Conservation (phyloP, 2,329 filamentous ascomycete species). For the Nigrospora oryzae region DNA sequence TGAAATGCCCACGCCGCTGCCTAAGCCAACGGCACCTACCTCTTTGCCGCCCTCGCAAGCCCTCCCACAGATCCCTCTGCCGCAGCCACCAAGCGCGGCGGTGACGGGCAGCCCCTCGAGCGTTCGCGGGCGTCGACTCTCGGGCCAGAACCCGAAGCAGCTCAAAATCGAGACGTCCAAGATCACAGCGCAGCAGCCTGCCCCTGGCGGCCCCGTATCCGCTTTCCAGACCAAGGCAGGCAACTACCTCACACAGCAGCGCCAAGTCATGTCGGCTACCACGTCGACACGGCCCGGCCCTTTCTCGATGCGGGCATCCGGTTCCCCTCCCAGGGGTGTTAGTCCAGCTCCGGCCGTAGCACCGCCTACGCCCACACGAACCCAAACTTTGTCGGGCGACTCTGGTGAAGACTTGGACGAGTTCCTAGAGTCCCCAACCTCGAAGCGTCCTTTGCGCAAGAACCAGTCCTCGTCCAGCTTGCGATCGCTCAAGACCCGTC, state of each 20-base stretch:
- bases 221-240: constrained; percentile 16
- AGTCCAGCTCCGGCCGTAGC: constrained; percentile 11
- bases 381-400: constrained; percentile 17
- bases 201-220: no score
- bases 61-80: constrained; percentile 32
- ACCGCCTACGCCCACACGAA: constrained; percentile 19
- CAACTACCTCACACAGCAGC: constrained; percentile 30
- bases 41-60: constrained; percentile 42
- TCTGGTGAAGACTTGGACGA: constrained; percentile 27
- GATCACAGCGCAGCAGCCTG: constrained; percentile 14
- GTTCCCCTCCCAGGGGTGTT: constrained; percentile 19
- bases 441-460: constrained; percentile 47
- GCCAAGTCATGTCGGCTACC: constrained; percentile 29
- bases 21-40: constrained; percentile 16
- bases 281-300: constrained; percentile 19
- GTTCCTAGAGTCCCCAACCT: constrained; percentile 45
- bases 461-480: constrained; percentile 65
- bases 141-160: constrained; percentile 71
- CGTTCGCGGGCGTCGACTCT: constrained; percentile 70
- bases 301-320: constrained; percentile 23
- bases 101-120: constrained; percentile 17
- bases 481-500: constrained; percentile 64
- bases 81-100: constrained; percentile 22
- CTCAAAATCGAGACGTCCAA: constrained; percentile 76
- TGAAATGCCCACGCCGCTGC: constrained; percentile 37